Base-by-base conservation (phyloP, 257 asterid species). In the Echites panduratus region DNA sequence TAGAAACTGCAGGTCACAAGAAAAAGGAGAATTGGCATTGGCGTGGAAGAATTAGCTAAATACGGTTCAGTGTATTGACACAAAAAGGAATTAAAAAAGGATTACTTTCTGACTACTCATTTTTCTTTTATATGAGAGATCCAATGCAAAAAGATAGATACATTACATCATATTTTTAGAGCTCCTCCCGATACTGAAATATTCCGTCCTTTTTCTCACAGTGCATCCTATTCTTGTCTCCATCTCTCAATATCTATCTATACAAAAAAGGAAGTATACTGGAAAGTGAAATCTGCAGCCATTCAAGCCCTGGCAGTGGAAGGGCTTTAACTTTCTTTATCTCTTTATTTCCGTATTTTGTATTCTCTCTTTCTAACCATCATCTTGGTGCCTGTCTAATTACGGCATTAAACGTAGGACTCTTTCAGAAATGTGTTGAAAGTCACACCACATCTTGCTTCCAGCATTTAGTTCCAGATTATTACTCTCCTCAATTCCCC, bases 131-230 rank as follows among this genome's bases (percentile, higher is more conserved):
- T 20, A 4, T 27, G 64, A 49, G 29, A 47, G 66, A 70, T 76
- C 47, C 50, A 40, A 52, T 12, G 27, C 58, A 71, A 64, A 82
- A 74, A 79, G 66, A 72, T 80, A 79, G 66, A 72, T 80, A 58
- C 32, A 57, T 76, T 72, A 73, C 79, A 81, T 81, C 63, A 77
- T 74, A 69, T 57, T 22, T 79, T 78, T 65, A 56, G 38, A 67
- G 70, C 66, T 71, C 75, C 65, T 71, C 75, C 70, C 68, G 54
- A 76, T 78, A 61, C 63, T 48, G 70, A 68, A 77, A 83, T 77
- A 81, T 83, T 81, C 89, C 69, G 71, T 67, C 82, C 70, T 67
- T 63, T 84, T 58, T 84, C 75, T 83, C 83, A 61, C 72, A 62
- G 80, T 82, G 83, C 84, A 76, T 43, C 74, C 81, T 70, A 65